Evolutionary conservation across 352 stramenopile species (phyloP), one percentile per base, ranked within the genome.

Genomic region (Thalassiosira hispida): DNA sequence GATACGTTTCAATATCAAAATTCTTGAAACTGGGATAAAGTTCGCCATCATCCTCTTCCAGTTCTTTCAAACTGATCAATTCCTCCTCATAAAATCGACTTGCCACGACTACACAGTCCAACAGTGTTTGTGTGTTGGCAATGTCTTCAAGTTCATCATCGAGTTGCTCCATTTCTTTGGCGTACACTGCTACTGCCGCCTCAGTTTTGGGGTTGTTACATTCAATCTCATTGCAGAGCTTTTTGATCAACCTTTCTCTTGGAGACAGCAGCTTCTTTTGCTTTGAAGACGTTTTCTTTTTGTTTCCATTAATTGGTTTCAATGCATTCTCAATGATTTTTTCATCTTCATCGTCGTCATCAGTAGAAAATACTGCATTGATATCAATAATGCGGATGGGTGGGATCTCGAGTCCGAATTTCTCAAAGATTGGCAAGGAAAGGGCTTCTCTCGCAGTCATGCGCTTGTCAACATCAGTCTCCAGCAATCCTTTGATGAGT

Each of bases 51-150:
- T 86, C 61, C 55, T 84, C 81, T 20, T 83, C 57, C 16, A 93
- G 33, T 22, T 84, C 68, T 47, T 81, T 64, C 18, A 88, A 67
- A 68, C 85, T 66, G n/a, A 75, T 67, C 31, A 92, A 49, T 31
- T 91, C 56, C 25, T 78, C 56, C 56, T 93, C 88, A 75, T 91
- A 93, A 66, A 91, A 90, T 35, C 84, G 79, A 47, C 80, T 79
- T 23, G 88, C 88, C 33, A 92, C 38, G 3, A 92, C 66, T 18
- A 92, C 62, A 52, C 88, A 93, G 79, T 93, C 83, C 14, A 92
- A 40, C 11, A 93, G 33, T 31, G 67, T 77, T 68, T 91, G 84
- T 18, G 76, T 77, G 23, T 84, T 75, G 22, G 55, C 31, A 44
- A 83, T 69, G 51, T 93, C 74, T 38, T 91, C 83, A 12, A 93